Base-by-base conservation (phyloP, 768 basidiomycete genomes). In the Hericium alpestre region DNA sequence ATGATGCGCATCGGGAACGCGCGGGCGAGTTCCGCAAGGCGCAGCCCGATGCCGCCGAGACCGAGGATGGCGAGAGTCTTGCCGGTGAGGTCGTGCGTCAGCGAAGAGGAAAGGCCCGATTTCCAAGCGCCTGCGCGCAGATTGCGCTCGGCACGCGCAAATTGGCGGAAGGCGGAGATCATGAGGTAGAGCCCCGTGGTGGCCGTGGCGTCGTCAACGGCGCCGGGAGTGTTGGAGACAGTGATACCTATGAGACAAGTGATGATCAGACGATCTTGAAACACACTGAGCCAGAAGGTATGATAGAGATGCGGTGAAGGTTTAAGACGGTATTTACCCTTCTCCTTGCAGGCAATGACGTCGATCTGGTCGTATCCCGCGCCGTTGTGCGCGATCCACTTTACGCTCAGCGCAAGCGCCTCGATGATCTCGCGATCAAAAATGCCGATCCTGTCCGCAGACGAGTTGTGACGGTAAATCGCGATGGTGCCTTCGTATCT, bases 291-390 rank as follows among this genome's bases (percentile, higher is more conserved):
- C 32, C 8, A 6, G 6, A 32, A 7, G 32, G 32, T 1, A 7
- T 7, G 6, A 10, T 32, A 6, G 38, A 38, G 2, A n/a, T 37
- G 25, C 39, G 15, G 2, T 51, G 18, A 15, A 22, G 11, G 10
- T 12, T 6, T 8, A 10, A 43, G 15, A 10, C 13, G 50, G 25
- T 39, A 61, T 69, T 16, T 62, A 87, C 90, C 88, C 69, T 78
- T 78, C 10, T 76, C 79, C 65, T 81, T 87, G 69, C 86, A 86
- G 4, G 85, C 86, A 7, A 71, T 69, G 15, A 93, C 81, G 65
- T 93, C 87, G 61, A 95, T 86, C 59, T 85, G 83, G 67, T 96
- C 92, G 67, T 96, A 96, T 0, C 93, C 92, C 0, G 93, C 92
- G 11, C 93, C 93, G 57, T 93, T 93, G 69, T 93, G 92, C 1